phyloP scores from a whole-genome alignment of 306 rosid species.

The Cyclanthera cordifolia region DNA sequence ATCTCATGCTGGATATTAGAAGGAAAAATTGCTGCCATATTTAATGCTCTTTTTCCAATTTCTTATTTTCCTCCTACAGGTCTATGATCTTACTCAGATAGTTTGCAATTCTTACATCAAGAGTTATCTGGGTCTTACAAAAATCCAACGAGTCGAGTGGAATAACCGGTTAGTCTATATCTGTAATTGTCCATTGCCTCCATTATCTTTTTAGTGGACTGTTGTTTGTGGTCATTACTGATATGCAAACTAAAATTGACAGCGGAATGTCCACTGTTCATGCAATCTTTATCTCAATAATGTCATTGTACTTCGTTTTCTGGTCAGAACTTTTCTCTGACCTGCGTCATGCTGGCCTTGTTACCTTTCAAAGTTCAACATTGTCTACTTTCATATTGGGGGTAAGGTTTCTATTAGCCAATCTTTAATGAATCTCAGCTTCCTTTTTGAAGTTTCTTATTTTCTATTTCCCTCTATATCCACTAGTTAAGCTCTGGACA shows the following conservation, averaged over 20 bases:
- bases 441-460: neutral
- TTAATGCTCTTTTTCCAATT: neutral
- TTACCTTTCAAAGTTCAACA: constrained; percentile 43
- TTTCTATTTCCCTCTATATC: neutral
- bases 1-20: neutral
- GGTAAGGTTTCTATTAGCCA: constrained; percentile 27
- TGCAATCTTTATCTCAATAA: constrained; percentile 43
- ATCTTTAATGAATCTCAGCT: neutral
- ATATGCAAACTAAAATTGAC: constrained; percentile 18
- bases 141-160: constrained; percentile 52
- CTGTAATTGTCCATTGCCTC: neutral
- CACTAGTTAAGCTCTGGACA: too few species aligned
- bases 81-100: constrained; percentile 40
- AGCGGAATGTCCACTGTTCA: constrained; percentile 51
- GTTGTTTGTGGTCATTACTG: constrained; percentile 12
- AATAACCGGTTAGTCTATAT: constrained; percentile 36
- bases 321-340: constrained; percentile 60
- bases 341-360: constrained; percentile 28
- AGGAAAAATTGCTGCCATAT: neutral
- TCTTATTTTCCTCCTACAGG: constrained; percentile 19
- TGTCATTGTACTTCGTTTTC: constrained; percentile 43
- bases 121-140: constrained; percentile 40
- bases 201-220: neutral
- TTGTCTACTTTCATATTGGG: constrained; percentile 38
- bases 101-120: constrained; percentile 38